phyloP scores from a whole-genome alignment of 192 early-diverging fungal genomes.

The Coemansia sp. region DNA sequence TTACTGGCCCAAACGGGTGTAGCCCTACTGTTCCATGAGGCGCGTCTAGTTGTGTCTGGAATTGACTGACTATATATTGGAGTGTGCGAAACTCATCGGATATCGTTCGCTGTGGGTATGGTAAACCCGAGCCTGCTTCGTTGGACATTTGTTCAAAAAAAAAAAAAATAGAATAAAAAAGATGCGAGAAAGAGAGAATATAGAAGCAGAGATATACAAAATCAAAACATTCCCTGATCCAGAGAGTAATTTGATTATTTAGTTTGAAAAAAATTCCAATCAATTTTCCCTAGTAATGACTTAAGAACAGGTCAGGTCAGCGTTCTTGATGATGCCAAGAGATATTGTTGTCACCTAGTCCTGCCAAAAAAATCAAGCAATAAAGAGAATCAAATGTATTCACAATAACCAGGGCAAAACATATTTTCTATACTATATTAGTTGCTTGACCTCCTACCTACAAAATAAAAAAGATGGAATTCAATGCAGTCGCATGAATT shows the following conservation, averaged over 20 bases:
- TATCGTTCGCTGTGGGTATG: slow-evolving; percentile 39
- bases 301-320: no score
- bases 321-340: no score
- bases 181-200: not conserved
- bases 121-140: slow-evolving; percentile 6
- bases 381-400: slow-evolving; percentile 4
- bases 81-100: slow-evolving; percentile 49
- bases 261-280: no score
- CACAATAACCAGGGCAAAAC: not conserved
- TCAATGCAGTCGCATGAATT: not conserved
- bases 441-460: no score
- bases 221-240: slow-evolving; percentile 11
- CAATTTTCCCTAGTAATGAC: no score
- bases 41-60: slow-evolving; percentile 41
- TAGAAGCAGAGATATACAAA: slow-evolving; percentile 8
- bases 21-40: slow-evolving; percentile 35
- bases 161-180: not conserved
- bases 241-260: not conserved
- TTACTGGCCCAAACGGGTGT: slow-evolving; percentile 50
- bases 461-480: not conserved
- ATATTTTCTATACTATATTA: no score
- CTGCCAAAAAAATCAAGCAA: not conserved
- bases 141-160: slow-evolving; percentile 9
- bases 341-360: no score
- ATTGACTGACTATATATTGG: slow-evolving; percentile 34